Evolutionary conservation across 805 yeast species (phyloP), one percentile per base, ranked within the genome.

Genomic region (Nadsonia fulvescens): DNA sequence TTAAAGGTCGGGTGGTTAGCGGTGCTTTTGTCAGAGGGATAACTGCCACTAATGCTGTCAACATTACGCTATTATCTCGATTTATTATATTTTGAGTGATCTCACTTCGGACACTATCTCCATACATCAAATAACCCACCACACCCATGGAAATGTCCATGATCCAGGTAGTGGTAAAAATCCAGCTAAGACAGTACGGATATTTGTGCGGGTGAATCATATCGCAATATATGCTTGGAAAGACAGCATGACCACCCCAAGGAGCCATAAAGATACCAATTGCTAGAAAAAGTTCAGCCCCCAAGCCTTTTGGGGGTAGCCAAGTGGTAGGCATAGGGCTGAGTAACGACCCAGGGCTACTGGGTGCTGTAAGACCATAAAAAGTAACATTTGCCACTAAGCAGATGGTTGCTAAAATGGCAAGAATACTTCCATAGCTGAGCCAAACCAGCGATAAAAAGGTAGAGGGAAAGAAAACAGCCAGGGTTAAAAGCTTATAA

Each of bases 11-110:
- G 8, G 83, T 77, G 37, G 72, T 73, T 20, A 81, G 57, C 1
- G 94, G 93, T 1, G 82, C 63, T 41, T 82, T 82, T 2, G 93
- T 78, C 16, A 81, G 47, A 1, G 94, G 93, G 13, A 82, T 65
- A 5, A 79, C 37, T n/a, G 91, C 76, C 63, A 81, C 74, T 20
- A 76, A 51, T 0, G 61, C 58, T 24, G 82, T 70, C 47, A 82
- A 56, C n/a, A n/a, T n/a, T n/a, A n/a, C n/a, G n/a, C n/a, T n/a
- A n/a, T n/a, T n/a, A n/a, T n/a, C n/a, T n/a, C n/a, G n/a, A n/a
- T n/a, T n/a, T n/a, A n/a, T n/a, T n/a, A n/a, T n/a, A n/a, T n/a
- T n/a, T n/a, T n/a, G n/a, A n/a, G n/a, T n/a, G n/a, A n/a, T n/a
- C n/a, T n/a, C n/a, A n/a, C n/a, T n/a, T n/a, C n/a, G n/a, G n/a